Base-by-base conservation (phyloP, 1,284 basidiomycete species). In the Fomes fomentarius region DNA sequence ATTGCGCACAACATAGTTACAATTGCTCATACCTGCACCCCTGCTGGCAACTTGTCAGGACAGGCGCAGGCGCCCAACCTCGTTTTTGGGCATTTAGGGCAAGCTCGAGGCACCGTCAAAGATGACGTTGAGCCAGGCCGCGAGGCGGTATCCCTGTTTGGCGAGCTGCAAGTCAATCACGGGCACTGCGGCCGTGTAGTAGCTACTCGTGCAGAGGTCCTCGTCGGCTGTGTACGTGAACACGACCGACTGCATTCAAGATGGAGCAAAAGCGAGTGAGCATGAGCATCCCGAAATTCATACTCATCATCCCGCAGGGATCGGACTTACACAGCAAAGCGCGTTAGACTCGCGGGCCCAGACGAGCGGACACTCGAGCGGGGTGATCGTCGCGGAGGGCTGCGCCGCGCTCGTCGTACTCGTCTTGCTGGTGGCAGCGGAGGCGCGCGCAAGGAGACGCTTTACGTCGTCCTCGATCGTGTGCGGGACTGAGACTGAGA, bases 81-180 rank as follows among this genome's bases (percentile, higher is more conserved):
- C n/a, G n/a, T n/a, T n/a, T n/a, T n/a, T n/a, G n/a, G n/a, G 14
- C 35, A 15, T 37, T 56, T 22, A 62, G 15, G 63, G 60, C 9
- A 63, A 52, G 49, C 61, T 63, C 14, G 62, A 52, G 4, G 58
- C 56, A 3, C 63, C 63, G 17, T 72, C 73, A 54, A 82, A 80
- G 35, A 82, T 69, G 37, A 79, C 76, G 61, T 82, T 82, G 54
- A 82, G 69, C 81, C 80, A 83, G 3, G 78, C 79, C 2, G 80
- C 81, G 37, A 83, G 71, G 15, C 80, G 74, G 63, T 75, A 82
- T 1, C 80, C 81, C 63, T 79, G 77, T 65, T 82, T 83, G 8
- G 82, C 81, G 31, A 83, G 73, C 63, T 83, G 81, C 22, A 72
- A 60, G 58, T 83, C 79, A 53, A 83, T 81, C 43, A 82, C 71